Base-by-base conservation (phyloP, 108 stramenopile species). In the Skeletonema menzelii region DNA sequence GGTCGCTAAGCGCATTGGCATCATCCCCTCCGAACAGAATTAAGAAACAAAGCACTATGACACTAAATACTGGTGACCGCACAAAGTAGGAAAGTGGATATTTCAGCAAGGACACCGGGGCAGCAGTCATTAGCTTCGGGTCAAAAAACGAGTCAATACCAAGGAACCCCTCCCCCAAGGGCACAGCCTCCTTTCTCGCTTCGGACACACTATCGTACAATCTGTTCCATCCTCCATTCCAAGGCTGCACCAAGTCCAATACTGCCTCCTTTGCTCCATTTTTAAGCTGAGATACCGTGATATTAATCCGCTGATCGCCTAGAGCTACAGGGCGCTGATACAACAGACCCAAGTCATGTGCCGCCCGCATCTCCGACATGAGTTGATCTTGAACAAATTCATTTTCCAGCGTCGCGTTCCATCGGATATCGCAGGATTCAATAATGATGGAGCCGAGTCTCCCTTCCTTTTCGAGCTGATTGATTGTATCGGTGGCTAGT, bases 251-350 rank as follows among this genome's bases (percentile, higher is more conserved):
- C 47, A 84, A 63, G 47, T 80, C 83, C 20, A 69, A 17, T 12
- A 76, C 60, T 26, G 88, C 84, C 24, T 84, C 81, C 62, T 84
- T 77, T 6, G 82, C 70, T 8, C 70, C 75, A 26, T 65, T 65
- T 20, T 77, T 77, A 47, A 89, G 46, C n/a, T 49, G 57, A n/a
- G 56, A 67, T 2, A 77, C 74, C 0, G 88, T 89, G 22, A 87
- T 56, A 49, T 89, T 86, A 59, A 89, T 89, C 27, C 80, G 64
- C 55, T 89, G 88, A 69, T 89, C 88, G 2, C 88, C 88, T 30
- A 89, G 49, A 4, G 87, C 80, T 4, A 87, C 85, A 17, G 88
- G 88, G 28, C 85, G 73, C 10, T 86, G 8, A 35, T 84, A 86
- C 13, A 28, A 8, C 46, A 76, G 17, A 26, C 86, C 86, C 26